Conservation (phyloP, 2,329 filamentous ascomycete species). For the Zasmidium angulare region DNA sequence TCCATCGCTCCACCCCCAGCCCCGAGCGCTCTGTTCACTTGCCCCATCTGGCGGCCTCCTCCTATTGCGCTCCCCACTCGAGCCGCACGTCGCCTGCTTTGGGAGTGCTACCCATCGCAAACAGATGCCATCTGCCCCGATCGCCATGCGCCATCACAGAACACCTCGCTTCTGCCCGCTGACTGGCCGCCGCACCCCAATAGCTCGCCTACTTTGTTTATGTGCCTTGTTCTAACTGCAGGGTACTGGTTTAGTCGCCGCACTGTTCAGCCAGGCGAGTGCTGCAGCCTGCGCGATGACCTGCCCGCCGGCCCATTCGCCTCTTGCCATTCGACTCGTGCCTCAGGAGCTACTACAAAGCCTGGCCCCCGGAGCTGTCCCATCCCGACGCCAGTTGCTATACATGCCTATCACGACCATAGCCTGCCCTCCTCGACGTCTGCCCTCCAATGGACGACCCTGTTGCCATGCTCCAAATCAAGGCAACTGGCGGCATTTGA, state of each 20-base stretch:
- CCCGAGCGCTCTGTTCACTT: background rate
- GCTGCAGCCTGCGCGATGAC: conserved; percentile 2
- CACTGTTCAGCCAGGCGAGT: conserved; percentile 7
- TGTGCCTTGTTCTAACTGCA: conserved; percentile 5
- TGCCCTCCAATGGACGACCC: background rate
- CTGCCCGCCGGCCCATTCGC: background rate
- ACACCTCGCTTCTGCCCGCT: conserved; percentile 3
- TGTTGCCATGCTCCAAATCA: background rate
- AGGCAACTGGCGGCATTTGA: conserved; percentile 16
- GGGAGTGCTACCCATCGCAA: background rate
- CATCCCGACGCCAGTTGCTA: background rate
- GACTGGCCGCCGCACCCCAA: conserved; percentile 9
- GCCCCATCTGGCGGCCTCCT: background rate
- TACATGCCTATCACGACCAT: background rate
- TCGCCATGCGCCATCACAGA: conserved; percentile 19
- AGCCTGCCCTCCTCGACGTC: background rate
- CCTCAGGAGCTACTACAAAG: background rate
- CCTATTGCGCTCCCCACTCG: background rate
- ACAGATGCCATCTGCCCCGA: conserved; percentile 2
- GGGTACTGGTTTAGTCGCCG: conserved; percentile 3
- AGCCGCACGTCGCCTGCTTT: background rate
- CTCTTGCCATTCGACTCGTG: background rate
- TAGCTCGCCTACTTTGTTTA: conserved; percentile 13
- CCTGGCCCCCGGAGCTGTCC: background rate
- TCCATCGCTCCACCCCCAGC: too few species aligned